Conservation (phyloP, 495 filamentous ascomycete species). For the Achaetomiella virescens region DNA sequence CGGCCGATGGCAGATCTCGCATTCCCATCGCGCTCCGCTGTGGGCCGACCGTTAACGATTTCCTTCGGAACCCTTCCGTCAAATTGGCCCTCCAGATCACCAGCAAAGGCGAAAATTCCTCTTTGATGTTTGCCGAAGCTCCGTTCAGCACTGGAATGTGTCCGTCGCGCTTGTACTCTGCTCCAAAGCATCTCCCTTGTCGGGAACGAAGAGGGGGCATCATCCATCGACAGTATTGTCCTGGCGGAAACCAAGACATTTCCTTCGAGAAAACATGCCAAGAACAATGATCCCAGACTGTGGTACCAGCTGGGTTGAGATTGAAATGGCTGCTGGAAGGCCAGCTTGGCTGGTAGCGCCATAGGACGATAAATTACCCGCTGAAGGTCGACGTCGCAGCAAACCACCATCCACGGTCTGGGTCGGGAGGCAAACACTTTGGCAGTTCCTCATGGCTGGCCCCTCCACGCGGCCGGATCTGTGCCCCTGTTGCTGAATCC, state of each 20-base stretch:
- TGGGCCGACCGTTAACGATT: slow-evolving; percentile 11
- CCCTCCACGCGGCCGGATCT: no score
- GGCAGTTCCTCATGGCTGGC: no score
- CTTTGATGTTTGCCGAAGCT: neutral
- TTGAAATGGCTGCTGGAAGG: neutral
- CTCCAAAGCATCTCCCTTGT: no score
- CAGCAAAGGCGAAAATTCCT: neutral
- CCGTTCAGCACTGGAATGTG: neutral
- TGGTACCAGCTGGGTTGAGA: no score
- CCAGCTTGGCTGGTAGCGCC: neutral
- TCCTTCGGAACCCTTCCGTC: neutral
- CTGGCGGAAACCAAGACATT: slow-evolving; percentile 3
- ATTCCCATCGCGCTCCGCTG: neutral
- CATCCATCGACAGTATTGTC: neutral
- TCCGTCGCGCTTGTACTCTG: neutral
- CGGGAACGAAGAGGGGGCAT: neutral
- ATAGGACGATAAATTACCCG: no score
- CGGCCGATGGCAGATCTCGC: neutral
- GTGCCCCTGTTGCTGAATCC: no score
- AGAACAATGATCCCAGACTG: neutral
- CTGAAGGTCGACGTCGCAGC: neutral
- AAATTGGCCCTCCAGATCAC: neutral
- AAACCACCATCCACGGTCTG: neutral
- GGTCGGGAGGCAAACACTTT: no score
- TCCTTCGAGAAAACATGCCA: slow-evolving; percentile 11